Evolutionary conservation across 2,329 filamentous ascomycete species (phyloP), one percentile per base, ranked within the genome.

Genomic region (Raffaelea albimanens): DNA sequence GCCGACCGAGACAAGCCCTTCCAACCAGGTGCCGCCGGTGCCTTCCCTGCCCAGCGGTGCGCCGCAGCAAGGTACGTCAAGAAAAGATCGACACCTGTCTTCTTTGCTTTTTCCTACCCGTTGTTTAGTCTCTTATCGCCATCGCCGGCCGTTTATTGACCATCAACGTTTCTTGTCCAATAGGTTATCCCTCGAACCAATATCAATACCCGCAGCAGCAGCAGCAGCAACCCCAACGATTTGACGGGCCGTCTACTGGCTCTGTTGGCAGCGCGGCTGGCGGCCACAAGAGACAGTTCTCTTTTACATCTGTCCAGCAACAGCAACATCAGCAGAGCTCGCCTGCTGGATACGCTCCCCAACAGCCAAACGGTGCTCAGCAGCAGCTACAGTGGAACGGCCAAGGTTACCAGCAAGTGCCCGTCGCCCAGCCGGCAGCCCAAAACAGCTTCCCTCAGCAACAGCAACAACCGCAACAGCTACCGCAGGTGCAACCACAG

Each of bases 1-100:
- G 23, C 48, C 54, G 19, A 50, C 51, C 21, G 50, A 14, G n/a
- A n/a, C n/a, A n/a, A n/a, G n/a, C 19, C 4, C 19, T 19, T 11
- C 23, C 31, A 33, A 19, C 16, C n/a, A 23, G 10, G 40, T 43
- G 5, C 13, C 36, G n/a, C n/a, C 36, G 20, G 19, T 19, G 36
- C 16, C 36, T 9, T 4, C 7, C 18, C n/a, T 39, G 4, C n/a
- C 36, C n/a, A 39, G 8, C 36, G 7, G 16, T 16, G 8, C n/a
- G 3, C 5, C 7, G 16, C 40, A 25, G 22, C 20, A 19, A 23
- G 5, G 18, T 5, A 19, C 16, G 21, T 29, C 25, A 7, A 13
- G 25, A 29, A 7, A 7, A 13, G 25, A 29, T 29, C 25, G 7
- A 7, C 13, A 7, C 25, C 25, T 13, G 25, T 29, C 25, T 29